Conservation (phyloP, 257 asterid species). For the Paraleonurus japonicus region DNA sequence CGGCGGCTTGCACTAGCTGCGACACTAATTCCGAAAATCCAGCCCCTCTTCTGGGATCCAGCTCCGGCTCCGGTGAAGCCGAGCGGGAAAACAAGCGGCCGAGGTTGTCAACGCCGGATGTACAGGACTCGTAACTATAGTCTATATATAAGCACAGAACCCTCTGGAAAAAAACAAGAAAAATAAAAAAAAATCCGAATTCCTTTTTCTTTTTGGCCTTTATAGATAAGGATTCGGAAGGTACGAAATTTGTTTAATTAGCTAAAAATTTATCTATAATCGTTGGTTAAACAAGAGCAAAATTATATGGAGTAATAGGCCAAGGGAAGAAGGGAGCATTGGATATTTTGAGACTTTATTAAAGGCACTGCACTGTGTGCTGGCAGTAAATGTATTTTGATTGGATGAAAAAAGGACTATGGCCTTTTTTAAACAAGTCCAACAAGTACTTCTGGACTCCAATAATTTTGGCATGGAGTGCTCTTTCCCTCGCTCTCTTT, state of each 20-base stretch:
- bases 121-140: constrained; percentile 36
- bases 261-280: not conserved
- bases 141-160: constrained; percentile 4
- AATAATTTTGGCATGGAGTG: constrained; percentile 32
- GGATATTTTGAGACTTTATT: constrained; percentile 15
- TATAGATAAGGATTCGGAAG: not conserved
- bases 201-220: not conserved
- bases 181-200: not conserved
- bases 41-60: not conserved
- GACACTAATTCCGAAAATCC: constrained; percentile 43
- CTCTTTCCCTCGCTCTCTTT: not conserved
- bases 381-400: constrained; percentile 6
- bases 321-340: not conserved
- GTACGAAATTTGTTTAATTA: constrained; percentile 3
- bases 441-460: constrained; percentile 3
- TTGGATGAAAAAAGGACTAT: constrained; percentile 17
- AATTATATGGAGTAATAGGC: constrained; percentile 5
- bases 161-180: not conserved
- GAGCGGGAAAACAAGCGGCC: constrained; percentile 41
- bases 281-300: not conserved
- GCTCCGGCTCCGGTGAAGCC: constrained; percentile 22
- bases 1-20: constrained; percentile 54
- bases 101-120: constrained; percentile 36
- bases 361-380: not conserved
- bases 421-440: constrained; percentile 17